These are phyloP conservation scores for Pythium dissotocum DNA, from an alignment of 352 stramenopile genomes.

Conservation along the genomic window DNA sequence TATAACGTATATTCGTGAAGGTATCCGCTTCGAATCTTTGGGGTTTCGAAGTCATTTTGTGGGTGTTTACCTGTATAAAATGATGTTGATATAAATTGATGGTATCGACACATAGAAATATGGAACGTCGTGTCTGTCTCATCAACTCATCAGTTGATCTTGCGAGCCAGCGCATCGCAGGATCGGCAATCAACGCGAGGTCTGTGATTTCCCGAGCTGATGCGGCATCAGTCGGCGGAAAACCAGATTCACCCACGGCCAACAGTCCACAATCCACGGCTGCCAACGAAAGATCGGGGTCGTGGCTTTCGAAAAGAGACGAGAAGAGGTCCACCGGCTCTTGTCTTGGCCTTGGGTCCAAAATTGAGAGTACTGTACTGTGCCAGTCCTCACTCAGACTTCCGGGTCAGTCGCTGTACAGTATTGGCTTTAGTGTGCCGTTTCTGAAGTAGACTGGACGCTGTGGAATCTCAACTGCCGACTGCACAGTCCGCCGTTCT, in stretches of 20 bases:
- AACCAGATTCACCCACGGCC: not conserved
- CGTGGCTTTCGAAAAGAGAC: too few relatives aligned
- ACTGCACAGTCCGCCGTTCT: too few relatives aligned
- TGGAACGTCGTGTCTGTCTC: slow-evolving; percentile 6
- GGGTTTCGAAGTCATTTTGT: not conserved
- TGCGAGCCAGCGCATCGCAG: not conserved
- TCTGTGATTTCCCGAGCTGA: not conserved
- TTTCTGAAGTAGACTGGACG: too few relatives aligned
- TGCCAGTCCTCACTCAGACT: not conserved
- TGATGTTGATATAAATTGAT: not conserved
- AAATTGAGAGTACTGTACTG: not conserved
- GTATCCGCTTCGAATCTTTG: not conserved
- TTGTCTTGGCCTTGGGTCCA: too few relatives aligned
- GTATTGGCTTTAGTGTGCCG: too few relatives aligned
- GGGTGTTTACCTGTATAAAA: not conserved
- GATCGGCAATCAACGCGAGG: slow-evolving; percentile 6
- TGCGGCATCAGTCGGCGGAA: too few relatives aligned
- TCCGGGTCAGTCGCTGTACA: too few relatives aligned
- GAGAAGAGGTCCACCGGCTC: too few relatives aligned
- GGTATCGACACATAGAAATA: not conserved
- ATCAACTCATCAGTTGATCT: not conserved
- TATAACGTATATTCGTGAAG: not conserved
- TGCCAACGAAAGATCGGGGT: too few relatives aligned
- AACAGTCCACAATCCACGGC: not conserved
- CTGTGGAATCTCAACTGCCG: too few relatives aligned